These are phyloP conservation scores for Tolypocladium endophyticum DNA, from an alignment of 2,329 filamentous ascomycete genomes.

Conservation along the genomic window DNA sequence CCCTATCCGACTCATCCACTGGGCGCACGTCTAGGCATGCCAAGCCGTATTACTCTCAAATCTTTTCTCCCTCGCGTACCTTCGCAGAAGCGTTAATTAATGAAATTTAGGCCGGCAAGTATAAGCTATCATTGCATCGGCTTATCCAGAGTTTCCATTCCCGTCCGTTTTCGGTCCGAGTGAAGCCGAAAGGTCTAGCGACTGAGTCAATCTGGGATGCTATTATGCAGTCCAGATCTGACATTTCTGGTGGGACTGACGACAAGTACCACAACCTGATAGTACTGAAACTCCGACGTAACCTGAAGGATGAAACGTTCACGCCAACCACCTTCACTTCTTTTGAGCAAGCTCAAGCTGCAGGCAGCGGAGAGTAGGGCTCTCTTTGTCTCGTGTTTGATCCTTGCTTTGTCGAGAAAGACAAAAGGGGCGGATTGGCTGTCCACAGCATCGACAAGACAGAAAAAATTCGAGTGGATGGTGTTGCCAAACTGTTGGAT, in stretches of 20 bases:
- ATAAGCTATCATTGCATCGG: background rate
- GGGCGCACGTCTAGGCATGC: no score
- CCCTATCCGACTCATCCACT: background rate
- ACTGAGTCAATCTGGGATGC: background rate
- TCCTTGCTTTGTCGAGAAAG: background rate
- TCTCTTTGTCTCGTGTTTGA: background rate
- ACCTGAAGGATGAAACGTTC: background rate
- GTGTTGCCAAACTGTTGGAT: background rate
- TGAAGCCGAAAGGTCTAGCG: background rate
- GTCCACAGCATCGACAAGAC: background rate
- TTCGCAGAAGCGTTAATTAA: background rate
- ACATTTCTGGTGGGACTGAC: background rate
- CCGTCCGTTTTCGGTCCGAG: background rate
- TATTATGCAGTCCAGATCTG: background rate
- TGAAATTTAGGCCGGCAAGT: background rate
- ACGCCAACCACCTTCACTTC: background rate
- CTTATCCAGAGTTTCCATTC: background rate
- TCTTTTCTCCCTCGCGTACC: background rate
- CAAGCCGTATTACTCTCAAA: background rate
- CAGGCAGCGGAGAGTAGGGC: background rate
- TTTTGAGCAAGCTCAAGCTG: background rate
- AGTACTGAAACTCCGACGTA: background rate
- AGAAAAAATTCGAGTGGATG: background rate
- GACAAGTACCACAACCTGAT: background rate
- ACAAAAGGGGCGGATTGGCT: background rate